Conservation (phyloP, 1,139 yeast genomes). For the Candida gigantensis region DNA sequence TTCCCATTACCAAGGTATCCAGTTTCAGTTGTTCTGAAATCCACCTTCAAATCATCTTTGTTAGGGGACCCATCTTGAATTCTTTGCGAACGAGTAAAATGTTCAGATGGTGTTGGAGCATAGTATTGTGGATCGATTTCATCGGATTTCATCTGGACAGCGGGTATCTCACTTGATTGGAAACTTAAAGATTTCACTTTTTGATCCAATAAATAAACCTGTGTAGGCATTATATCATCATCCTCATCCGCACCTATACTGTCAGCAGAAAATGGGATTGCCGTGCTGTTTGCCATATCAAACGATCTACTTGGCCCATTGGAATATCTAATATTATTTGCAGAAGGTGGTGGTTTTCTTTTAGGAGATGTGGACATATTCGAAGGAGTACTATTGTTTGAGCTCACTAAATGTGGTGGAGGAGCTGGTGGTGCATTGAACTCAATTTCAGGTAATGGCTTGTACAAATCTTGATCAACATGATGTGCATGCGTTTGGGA, state of each 20-base stretch:
- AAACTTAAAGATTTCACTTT: constrained; percentile 33
- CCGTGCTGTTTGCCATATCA: constrained; percentile 18
- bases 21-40: constrained; percentile 27
- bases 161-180: constrained; percentile 17
- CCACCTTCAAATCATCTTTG: constrained; percentile 24
- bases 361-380: constrained; percentile 15
- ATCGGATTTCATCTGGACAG: constrained; percentile 23
- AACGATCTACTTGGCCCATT: constrained; percentile 1
- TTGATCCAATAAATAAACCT: constrained; percentile 37
- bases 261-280: constrained; percentile 49
- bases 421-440: constrained; percentile 11
- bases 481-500: constrained; percentile 6
- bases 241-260: constrained; percentile 39
- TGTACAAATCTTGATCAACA: not conserved
- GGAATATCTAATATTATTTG: constrained; percentile 2
- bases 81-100: constrained; percentile 25
- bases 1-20: constrained; percentile 44
- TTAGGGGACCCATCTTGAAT: constrained; percentile 24
- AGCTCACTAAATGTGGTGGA: constrained; percentile 13
- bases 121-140: constrained; percentile 47
- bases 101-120: constrained; percentile 51
- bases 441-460: constrained; percentile 3
- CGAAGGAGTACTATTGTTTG: constrained; percentile 2
- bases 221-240: constrained; percentile 31
- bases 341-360: constrained; percentile 18